phyloP scores from a whole-genome alignment of 163 green algal genomes.

The Coccomyxa subellipsoidea region DNA sequence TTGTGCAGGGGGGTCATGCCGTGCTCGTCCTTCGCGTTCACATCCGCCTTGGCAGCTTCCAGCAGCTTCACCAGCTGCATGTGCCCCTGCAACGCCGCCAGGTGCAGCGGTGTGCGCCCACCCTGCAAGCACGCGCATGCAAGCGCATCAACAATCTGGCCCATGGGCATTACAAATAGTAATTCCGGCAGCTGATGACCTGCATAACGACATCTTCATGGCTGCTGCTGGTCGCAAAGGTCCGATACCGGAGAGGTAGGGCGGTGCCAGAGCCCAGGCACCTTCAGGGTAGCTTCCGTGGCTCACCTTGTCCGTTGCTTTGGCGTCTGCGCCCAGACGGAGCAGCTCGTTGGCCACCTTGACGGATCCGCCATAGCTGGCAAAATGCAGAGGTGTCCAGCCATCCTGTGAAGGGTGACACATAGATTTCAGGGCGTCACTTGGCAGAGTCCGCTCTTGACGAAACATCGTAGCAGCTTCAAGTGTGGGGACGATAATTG shows the following conservation, averaged over 20 bases:
- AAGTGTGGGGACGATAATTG: too few species aligned
- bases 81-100: constrained; percentile 29
- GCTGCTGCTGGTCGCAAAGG: not conserved
- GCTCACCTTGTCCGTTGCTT: constrained; percentile 18
- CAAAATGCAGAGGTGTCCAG: constrained; percentile 31
- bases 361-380: constrained; percentile 17
- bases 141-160: not conserved
- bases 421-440: too few species aligned
- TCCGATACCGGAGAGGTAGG: too few species aligned
- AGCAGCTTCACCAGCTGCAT: constrained; percentile 14
- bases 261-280: not conserved
- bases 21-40: constrained; percentile 17
- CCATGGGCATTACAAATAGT: too few species aligned
- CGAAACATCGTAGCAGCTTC: too few species aligned
- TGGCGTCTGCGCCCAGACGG: not conserved
- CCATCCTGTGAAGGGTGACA: constrained; percentile 18
- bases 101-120: constrained; percentile 23
- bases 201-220: too few species aligned
- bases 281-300: not conserved
- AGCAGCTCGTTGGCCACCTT: constrained; percentile 21
- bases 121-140: not conserved
- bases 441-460: too few species aligned
- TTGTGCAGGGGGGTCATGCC: constrained; percentile 31
- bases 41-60: not conserved
- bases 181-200: too few species aligned